phyloP scores from a whole-genome alignment of 495 filamentous ascomycete genomes.

The Aspergillus avenaceus region DNA sequence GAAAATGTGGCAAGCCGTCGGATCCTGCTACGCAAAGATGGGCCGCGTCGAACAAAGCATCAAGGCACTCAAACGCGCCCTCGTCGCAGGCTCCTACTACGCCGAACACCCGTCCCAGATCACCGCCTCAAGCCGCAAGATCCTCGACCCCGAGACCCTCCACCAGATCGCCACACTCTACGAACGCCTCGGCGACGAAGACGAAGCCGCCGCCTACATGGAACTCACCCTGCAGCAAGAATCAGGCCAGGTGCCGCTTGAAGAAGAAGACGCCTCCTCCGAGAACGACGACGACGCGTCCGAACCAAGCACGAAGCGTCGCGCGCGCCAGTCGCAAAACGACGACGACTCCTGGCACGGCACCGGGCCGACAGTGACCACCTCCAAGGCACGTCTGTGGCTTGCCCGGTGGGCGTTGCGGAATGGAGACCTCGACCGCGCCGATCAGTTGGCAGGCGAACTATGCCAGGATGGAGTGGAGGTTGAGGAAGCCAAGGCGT shows the following conservation, averaged over 20 bases:
- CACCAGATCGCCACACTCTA: constrained; percentile 88
- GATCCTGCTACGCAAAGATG: constrained; percentile 84
- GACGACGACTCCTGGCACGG: constrained; percentile 43
- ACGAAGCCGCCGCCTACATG: constrained; percentile 88
- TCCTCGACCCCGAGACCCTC: constrained; percentile 85
- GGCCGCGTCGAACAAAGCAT: constrained; percentile 78
- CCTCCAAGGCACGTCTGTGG: constrained; percentile 92
- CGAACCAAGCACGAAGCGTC: constrained; percentile 15
- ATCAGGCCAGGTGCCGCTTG: constrained; percentile 44
- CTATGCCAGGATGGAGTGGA: constrained; percentile 95
- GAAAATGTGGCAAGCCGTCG: constrained; percentile 98
- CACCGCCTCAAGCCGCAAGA: constrained; percentile 34
- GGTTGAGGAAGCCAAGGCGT: constrained; percentile 95
- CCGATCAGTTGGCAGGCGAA: constrained; percentile 80
- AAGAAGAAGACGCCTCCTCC: constrained; percentile 25
- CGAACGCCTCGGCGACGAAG: constrained; percentile 67
- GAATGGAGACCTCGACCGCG: constrained; percentile 65
- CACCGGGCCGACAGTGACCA: constrained; percentile 79
- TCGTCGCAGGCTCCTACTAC: constrained; percentile 79
- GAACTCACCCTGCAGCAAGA: constrained; percentile 91
- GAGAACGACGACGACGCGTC: constrained; percentile 40
- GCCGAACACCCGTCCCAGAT: constrained; percentile 47
- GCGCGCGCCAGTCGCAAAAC: constrained; percentile 16
- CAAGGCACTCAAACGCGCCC: constrained; percentile 87
- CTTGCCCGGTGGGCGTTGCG: constrained; percentile 77